phyloP scores from a whole-genome alignment of 352 stramenopile species.

The Phytophthora meadii region DNA sequence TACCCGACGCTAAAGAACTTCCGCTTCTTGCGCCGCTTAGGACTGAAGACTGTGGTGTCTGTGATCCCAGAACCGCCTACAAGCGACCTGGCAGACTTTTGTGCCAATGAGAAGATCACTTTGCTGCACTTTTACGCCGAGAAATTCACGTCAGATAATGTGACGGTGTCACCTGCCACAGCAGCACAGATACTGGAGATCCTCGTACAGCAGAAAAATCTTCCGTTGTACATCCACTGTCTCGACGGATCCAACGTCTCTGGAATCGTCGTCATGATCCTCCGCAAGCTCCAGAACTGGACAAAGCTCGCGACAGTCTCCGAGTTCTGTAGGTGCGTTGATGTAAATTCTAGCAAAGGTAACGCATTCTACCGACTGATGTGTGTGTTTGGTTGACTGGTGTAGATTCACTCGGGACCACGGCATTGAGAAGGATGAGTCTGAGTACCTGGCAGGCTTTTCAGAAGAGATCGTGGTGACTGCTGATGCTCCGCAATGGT shows the following conservation, averaged over 20 bases:
- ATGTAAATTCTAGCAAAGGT: background rate
- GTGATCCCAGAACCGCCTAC: conserved; percentile 85
- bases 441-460: conserved; percentile 82
- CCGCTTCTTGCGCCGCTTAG: conserved; percentile 75
- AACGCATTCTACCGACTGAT: background rate
- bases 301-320: conserved; percentile 84
- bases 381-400: background rate
- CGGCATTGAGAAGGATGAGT: conserved; percentile 88
- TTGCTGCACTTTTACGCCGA: conserved; percentile 85
- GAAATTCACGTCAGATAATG: conserved; percentile 90
- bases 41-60: conserved; percentile 81
- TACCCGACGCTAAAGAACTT: conserved; percentile 91
- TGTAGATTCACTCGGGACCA: conserved; percentile 85
- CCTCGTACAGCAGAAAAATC: conserved; percentile 77
- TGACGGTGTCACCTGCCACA: conserved; percentile 79
- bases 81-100: conserved; percentile 80
- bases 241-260: conserved; percentile 90
- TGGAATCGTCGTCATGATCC: conserved; percentile 88
- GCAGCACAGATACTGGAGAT: conserved; percentile 83
- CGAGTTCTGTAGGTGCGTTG: conserved; percentile 74
- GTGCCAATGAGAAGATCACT: conserved; percentile 68
- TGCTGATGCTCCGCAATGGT: conserved; percentile 74
- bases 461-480: conserved; percentile 87
- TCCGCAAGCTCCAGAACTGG: conserved; percentile 90
- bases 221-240: conserved; percentile 88